These are phyloP conservation scores for Tolypocladium pustulatum DNA, from an alignment of 2,329 filamentous ascomycete species.

Conservation along the genomic window DNA sequence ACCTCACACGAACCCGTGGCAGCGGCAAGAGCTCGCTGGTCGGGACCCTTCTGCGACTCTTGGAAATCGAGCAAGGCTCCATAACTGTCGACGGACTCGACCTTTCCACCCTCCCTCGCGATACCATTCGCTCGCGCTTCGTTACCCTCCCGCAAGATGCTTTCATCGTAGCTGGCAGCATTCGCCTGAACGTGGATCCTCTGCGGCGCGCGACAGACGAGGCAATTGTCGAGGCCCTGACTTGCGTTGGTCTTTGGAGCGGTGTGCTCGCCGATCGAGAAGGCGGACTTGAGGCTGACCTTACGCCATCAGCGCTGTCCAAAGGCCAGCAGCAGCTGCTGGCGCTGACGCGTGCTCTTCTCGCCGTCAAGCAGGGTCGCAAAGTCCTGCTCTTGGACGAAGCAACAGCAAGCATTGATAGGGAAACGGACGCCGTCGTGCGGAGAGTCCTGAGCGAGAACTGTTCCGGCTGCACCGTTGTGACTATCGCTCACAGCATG, in stretches of 20 bases:
- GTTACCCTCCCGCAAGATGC: conserved; percentile 38
- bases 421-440: not conserved
- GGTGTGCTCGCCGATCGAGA: conserved; percentile 3
- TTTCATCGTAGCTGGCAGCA: conserved; percentile 30
- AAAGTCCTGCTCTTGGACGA: conserved; percentile 3
- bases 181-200: conserved; percentile 28
- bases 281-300: conserved; percentile 7
- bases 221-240: conserved; percentile 1
- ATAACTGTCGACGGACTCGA: conserved; percentile 28
- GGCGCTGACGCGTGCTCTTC: conserved; percentile 17
- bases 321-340: conserved; percentile 9
- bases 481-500: not conserved
- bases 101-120: conserved; percentile 22
- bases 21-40: conserved; percentile 27
- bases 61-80: conserved; percentile 16
- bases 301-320: conserved; percentile 4
- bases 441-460: not conserved
- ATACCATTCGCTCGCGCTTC: conserved; percentile 28
- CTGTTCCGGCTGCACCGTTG: not conserved
- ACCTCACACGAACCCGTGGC: not conserved
- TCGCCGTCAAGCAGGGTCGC: not conserved
- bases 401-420: not conserved
- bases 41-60: conserved; percentile 22
- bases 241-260: conserved; percentile 3
- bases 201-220: conserved; percentile 3